phyloP scores from a whole-genome alignment of 208 protist species.

The Crithidia thermophila region DNA sequence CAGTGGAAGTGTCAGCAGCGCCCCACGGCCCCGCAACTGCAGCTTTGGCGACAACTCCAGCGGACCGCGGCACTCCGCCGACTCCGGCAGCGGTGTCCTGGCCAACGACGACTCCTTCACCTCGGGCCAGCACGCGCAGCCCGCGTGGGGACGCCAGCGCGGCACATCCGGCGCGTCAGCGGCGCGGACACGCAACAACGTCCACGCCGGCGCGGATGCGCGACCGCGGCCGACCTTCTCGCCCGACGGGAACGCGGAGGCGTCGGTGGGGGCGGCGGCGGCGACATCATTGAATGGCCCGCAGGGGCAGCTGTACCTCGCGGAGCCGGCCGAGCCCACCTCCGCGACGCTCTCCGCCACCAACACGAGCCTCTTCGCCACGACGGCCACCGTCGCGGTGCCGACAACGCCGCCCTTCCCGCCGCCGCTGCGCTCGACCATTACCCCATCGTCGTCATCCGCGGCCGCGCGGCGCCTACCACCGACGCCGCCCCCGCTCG shows the following conservation, averaged over 20 bases:
- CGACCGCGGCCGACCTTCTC: slow-evolving; percentile 12
- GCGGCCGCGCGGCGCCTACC: slow-evolving; percentile 2
- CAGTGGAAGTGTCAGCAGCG: slow-evolving; percentile 1
- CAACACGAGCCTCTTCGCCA: slow-evolving; percentile 9
- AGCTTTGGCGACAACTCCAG: slow-evolving; percentile 1
- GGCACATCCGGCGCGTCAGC: not conserved
- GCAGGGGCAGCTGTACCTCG: not conserved
- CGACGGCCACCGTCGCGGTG: not conserved
- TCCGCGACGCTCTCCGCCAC: not conserved
- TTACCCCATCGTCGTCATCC: slow-evolving; percentile 4
- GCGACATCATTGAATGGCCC: too few species aligned
- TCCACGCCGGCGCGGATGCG: not conserved
- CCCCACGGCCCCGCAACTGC: not conserved
- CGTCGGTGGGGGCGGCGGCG: too few species aligned
- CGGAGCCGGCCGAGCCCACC: not conserved
- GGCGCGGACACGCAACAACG: not conserved
- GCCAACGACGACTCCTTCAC: not conserved
- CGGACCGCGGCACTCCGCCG: not conserved
- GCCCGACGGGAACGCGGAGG: too few species aligned
- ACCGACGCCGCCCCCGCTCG: slow-evolving; percentile 8
- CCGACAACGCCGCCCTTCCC: slow-evolving; percentile 5
- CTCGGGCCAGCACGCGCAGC: not conserved
- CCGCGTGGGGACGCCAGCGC: not conserved
- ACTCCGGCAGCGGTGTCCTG: not conserved
- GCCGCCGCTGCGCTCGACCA: not conserved